Evolutionary conservation across 768 basidiomycete species (phyloP), one percentile per base, ranked within the genome.

Genomic region (Suillus ampliporus): DNA sequence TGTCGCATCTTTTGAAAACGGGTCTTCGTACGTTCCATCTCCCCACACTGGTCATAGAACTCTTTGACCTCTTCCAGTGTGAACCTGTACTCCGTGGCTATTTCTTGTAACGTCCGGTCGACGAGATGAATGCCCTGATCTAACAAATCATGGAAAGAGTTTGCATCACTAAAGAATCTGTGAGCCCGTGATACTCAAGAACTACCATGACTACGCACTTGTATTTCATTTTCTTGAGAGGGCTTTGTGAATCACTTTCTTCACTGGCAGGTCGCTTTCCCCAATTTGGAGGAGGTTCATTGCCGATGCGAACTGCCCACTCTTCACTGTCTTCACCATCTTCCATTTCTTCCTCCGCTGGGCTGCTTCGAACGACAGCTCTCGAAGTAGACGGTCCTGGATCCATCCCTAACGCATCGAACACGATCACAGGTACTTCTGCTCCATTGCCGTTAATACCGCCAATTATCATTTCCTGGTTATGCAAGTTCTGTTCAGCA

Each of bases 51-150:
- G 69, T 91, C 88, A 64, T 92, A 92, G 71, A 86, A 91, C 69
- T 89, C 90, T 69, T 89, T 84, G 15, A 94, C 91, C 74, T 94
- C 92, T 65, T 88, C 87, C 1, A 86, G 71, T 1, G 90, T 90
- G 72, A 94, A 94, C 56, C 87, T 81, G 68, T 80, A 89, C 41
- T 90, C 86, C 40, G 74, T 78, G 8, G 91, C 90, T 66, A 94
- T 92, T 35, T 88, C 84, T 35, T 76, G 74, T 43, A 94, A 82
- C 13, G 78, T 82, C 68, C 85, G 85, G 66, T 92, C 89, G 34
- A 92, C 82, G 50, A 89, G 84, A 71, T 91, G 89, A 51, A 90
- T 73, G 46, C 52, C 15, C 44, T 15, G 2, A 19, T 56, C 54
- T 21, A 28, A 40, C 15, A 26, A 5, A 19, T 23, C 60, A 46